Percentiles rank a stretch among this genome's conserved stretches.
Evolutionary conservation across 768 basidiomycete species (phyloP).

Genomic region (Leccinum uliginosum): DNA sequence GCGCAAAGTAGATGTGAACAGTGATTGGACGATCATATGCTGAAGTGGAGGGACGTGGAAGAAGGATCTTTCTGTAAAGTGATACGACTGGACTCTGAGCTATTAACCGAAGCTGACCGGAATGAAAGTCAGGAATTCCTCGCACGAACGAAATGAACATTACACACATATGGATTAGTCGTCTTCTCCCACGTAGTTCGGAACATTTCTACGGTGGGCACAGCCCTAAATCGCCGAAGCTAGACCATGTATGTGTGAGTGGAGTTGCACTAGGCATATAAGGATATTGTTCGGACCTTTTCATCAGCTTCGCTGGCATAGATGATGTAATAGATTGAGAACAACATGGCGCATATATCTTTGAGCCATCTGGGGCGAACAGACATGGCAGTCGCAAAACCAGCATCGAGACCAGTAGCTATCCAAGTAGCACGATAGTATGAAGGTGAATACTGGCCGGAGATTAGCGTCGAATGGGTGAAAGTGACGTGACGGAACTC

Average conservation of each 20-base stretch:
- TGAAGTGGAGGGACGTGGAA: constrained; percentile 77
- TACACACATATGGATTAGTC: constrained; percentile 88
- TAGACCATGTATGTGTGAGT: constrained; percentile 29
- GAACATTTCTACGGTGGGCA: constrained; percentile 95
- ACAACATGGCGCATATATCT: constrained; percentile 80
- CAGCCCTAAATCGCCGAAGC: constrained; percentile 88
- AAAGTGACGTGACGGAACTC: constrained; percentile 24
- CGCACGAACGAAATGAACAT: constrained; percentile 21
- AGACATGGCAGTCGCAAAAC: constrained; percentile 92
- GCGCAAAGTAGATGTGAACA: constrained; percentile 77
- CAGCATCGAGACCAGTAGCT: constrained; percentile 90
- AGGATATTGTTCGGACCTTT: constrained; percentile 57
- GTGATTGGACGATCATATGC: constrained; percentile 79
- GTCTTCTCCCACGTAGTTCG: constrained; percentile 97
- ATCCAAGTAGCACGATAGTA: constrained; percentile 98
- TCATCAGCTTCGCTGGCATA: constrained; percentile 92
- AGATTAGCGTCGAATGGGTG: constrained; percentile 4
- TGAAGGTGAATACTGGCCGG: constrained; percentile 74
- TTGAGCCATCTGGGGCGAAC: constrained; percentile 89
- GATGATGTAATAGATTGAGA: constrained; percentile 85
- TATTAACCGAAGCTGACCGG: constrained; percentile 56
- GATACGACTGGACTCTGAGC: constrained; percentile 55
- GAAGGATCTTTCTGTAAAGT: constrained; percentile 69
- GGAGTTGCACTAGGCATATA: background rate
- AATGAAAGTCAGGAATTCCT: constrained; percentile 10